Conservation (phyloP, 352 stramenopile genomes). For the Aphanomyces stellatus region DNA sequence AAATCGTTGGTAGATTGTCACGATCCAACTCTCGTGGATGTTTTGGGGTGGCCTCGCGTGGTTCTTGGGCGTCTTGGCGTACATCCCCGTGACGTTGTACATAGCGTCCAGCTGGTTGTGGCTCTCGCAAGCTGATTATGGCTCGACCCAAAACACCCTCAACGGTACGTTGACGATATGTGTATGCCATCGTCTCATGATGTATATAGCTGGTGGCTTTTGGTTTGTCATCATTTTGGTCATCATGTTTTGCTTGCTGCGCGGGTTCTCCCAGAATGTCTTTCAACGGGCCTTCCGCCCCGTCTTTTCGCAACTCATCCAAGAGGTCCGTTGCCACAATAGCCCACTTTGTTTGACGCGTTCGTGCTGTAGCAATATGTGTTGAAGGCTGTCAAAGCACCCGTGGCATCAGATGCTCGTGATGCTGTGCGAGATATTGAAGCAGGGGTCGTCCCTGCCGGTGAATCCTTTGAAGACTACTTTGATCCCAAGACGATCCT, state of each 20-base stretch:
- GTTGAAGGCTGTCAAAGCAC: not conserved
- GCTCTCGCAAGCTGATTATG: slow-evolving; percentile 57
- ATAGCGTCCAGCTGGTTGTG: slow-evolving; percentile 51
- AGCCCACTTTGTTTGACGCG: not conserved
- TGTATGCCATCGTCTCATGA: not conserved
- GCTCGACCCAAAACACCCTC: slow-evolving; percentile 68
- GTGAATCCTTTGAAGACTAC: no score
- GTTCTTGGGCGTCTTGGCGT: slow-evolving; percentile 56
- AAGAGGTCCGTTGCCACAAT: slow-evolving; percentile 40
- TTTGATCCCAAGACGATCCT: no score
- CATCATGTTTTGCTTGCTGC: slow-evolving; percentile 42
- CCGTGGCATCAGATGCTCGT: no score
- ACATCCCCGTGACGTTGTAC: slow-evolving; percentile 52
- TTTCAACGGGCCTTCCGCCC: slow-evolving; percentile 74
- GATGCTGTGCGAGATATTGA: no score
- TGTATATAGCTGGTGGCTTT: slow-evolving; percentile 20
- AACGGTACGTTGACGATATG: slow-evolving; percentile 29
- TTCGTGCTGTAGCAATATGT: not conserved
- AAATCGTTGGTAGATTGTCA: slow-evolving; percentile 24
- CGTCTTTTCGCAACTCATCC: slow-evolving; percentile 68
- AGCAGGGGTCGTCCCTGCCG: no score
- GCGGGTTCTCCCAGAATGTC: slow-evolving; percentile 49
- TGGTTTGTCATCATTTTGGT: slow-evolving; percentile 63
- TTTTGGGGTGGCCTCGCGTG: slow-evolving; percentile 36
- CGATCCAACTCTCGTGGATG: slow-evolving; percentile 77